Percentiles rank a stretch among this genome's conserved stretches.
Evolutionary conservation across 75 land plant genomes (phyloP).

Genomic region (Cryptomeria japonica): DNA sequence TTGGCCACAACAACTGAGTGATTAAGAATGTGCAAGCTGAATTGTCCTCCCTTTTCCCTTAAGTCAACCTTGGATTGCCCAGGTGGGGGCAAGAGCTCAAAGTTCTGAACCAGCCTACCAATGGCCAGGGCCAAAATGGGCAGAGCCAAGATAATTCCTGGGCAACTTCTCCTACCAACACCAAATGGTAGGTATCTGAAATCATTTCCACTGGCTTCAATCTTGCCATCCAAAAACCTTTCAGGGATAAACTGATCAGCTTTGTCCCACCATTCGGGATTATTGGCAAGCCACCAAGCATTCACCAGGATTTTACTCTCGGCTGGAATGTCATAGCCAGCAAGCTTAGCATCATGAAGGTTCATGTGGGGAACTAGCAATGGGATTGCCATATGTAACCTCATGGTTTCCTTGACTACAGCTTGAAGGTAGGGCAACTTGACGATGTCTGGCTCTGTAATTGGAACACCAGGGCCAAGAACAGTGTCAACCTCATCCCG

Average conservation of each 20-base stretch:
- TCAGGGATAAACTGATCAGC: conserved; percentile 88
- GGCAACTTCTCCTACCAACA: conserved; percentile 91
- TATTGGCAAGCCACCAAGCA: conserved; percentile 94
- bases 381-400: conserved; percentile 95
- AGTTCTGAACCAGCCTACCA: conserved; percentile 83
- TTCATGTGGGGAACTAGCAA: conserved; percentile 99
- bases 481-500: conserved; percentile 68
- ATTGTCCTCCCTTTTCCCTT: conserved; percentile 56
- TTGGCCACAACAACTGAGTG: conserved; percentile 63
- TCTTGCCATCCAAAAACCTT: conserved; percentile 80
- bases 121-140: conserved; percentile 76
- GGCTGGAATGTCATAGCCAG: conserved; percentile 88
- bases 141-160: conserved; percentile 89
- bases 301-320: conserved; percentile 97
- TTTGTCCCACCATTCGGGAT: conserved; percentile 81
- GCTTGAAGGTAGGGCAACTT: conserved; percentile 81
- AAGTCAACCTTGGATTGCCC: conserved; percentile 67
- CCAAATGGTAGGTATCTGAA: conserved; percentile 90
- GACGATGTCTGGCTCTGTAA: conserved; percentile 76
- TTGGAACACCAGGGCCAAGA: conserved; percentile 61
- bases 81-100: conserved; percentile 79
- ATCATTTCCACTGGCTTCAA: conserved; percentile 92
- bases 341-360: conserved; percentile 87
- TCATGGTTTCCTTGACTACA: conserved; percentile 84
- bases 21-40: conserved; percentile 57